These are phyloP conservation scores for Artemisia annua DNA, from an alignment of 129 eudicot species.

Conservation along the genomic window DNA sequence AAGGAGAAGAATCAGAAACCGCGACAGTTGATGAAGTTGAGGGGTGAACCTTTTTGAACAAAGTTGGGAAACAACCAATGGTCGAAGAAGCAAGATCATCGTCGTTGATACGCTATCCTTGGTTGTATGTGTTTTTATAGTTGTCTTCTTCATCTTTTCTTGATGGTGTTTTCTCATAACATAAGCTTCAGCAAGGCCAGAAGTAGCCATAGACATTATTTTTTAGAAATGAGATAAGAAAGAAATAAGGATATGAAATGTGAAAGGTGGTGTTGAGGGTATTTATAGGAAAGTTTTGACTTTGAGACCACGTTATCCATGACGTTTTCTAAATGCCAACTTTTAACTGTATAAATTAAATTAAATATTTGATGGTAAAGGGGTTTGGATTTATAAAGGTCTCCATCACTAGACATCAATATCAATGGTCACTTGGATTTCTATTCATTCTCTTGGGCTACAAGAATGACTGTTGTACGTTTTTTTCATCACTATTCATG, in stretches of 20 bases:
- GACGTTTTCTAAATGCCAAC: too few relatives aligned
- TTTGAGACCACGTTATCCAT: too few relatives aligned
- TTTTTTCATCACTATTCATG: too few relatives aligned
- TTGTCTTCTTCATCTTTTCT: slow-evolving; percentile 30
- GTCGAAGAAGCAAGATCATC: not conserved
- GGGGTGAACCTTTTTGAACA: slow-evolving; percentile 43
- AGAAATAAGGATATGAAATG: too few relatives aligned
- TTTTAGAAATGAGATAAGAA: not conserved
- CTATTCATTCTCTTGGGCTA: too few relatives aligned
- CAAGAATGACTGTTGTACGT: too few relatives aligned
- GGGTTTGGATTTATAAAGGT: too few relatives aligned
- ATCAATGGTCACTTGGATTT: too few relatives aligned
- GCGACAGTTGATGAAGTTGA: not conserved
- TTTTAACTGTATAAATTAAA: too few relatives aligned
- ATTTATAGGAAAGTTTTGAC: slow-evolving; percentile 9
- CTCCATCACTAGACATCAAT: too few relatives aligned
- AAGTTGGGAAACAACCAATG: slow-evolving; percentile 27
- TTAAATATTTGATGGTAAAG: too few relatives aligned
- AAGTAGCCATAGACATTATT: slow-evolving; percentile 25
- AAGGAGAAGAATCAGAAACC: slow-evolving; percentile 1
- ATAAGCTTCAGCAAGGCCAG: slow-evolving; percentile 44
- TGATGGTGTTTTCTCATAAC: slow-evolving; percentile 38
- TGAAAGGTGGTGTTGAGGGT: not conserved
- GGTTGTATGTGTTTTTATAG: not conserved
- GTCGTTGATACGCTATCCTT: not conserved